Percentiles rank a stretch among this genome's conserved stretches.
Evolutionary conservation across 1,284 basidiomycete genomes (phyloP).

Genomic region (Tylopilus microsporus): DNA sequence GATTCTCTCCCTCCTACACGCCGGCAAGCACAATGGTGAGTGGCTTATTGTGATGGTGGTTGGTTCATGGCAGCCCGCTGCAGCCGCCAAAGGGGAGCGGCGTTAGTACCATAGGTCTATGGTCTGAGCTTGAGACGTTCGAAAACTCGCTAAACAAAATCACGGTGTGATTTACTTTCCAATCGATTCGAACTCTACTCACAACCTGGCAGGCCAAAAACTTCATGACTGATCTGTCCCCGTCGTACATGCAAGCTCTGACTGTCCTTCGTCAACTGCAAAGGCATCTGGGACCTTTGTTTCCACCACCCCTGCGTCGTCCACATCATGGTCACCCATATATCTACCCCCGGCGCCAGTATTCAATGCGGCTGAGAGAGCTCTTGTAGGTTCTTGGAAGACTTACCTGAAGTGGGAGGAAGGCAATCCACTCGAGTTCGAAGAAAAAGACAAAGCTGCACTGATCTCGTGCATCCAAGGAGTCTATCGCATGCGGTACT

Average conservation of each 20-base stretch:
- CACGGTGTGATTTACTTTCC: slow-evolving; percentile 47
- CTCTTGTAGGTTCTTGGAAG: slow-evolving; percentile 82
- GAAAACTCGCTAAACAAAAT: slow-evolving; percentile 89
- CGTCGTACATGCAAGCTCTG: slow-evolving; percentile 89
- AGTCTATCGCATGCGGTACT: slow-evolving; percentile 91
- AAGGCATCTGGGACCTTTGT: slow-evolving; percentile 63
- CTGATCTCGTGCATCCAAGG: slow-evolving; percentile 72
- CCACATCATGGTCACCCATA: slow-evolving; percentile 42
- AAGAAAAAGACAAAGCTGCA: slow-evolving; percentile 72
- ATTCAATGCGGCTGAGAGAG: slow-evolving; percentile 70
- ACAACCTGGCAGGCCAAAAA: slow-evolving; percentile 73
- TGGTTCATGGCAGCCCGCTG: too few relatives aligned
- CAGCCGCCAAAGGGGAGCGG: too few relatives aligned
- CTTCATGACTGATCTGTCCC: slow-evolving; percentile 82
- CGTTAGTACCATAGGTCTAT: too few relatives aligned
- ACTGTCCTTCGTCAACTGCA: slow-evolving; percentile 82
- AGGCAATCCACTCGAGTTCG: slow-evolving; percentile 86
- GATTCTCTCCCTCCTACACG: too few relatives aligned
- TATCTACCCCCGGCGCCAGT: slow-evolving; percentile 71
- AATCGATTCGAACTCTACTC: slow-evolving; percentile 2
- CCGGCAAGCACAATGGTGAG: too few relatives aligned
- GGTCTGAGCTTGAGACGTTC: slow-evolving; percentile 93
- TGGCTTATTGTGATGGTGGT: too few relatives aligned
- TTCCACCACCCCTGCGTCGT: slow-evolving; percentile 47
- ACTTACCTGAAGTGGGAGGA: slow-evolving; percentile 95